Evolutionary conservation across 345 rosid genomes (phyloP).

Genomic region (Nasturtium officinale): DNA sequence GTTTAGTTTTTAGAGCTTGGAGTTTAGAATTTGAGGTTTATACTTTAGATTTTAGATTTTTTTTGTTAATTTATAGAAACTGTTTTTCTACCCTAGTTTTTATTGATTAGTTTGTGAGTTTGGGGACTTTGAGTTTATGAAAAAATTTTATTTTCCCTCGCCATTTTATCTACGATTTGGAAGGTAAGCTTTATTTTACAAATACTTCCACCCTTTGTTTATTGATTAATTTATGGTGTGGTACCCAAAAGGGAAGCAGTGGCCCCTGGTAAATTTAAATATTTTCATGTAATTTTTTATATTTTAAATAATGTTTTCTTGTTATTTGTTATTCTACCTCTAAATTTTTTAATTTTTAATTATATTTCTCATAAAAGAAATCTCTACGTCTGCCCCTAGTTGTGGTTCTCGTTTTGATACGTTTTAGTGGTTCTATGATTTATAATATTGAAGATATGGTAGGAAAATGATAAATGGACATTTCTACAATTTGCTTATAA

Average conservation of each 20-base stretch:
- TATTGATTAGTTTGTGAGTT: not conserved
- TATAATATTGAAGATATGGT: constrained; percentile 63
- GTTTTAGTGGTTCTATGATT: not conserved
- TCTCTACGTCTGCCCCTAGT: too few relatives aligned
- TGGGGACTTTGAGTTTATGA: not conserved
- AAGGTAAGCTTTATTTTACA: not conserved
- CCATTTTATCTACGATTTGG: not conserved
- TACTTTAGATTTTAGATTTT: not conserved
- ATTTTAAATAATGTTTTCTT: too few relatives aligned
- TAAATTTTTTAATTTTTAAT: too few relatives aligned
- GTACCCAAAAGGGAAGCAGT: too few relatives aligned
- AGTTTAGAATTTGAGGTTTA: not conserved
- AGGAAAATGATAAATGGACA: too few relatives aligned
- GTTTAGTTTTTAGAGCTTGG: not conserved
- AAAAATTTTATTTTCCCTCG: not conserved
- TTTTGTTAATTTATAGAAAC: not conserved
- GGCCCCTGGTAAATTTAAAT: too few relatives aligned
- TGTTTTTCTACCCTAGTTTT: not conserved
- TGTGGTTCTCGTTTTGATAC: not conserved
- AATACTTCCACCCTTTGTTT: not conserved
- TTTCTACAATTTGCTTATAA: too few relatives aligned
- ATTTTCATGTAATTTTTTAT: too few relatives aligned
- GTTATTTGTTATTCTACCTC: too few relatives aligned
- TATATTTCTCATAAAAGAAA: too few relatives aligned
- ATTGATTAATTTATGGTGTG: not conserved